phyloP scores from a whole-genome alignment of 352 stramenopile genomes.

The Porosira glacialis region DNA sequence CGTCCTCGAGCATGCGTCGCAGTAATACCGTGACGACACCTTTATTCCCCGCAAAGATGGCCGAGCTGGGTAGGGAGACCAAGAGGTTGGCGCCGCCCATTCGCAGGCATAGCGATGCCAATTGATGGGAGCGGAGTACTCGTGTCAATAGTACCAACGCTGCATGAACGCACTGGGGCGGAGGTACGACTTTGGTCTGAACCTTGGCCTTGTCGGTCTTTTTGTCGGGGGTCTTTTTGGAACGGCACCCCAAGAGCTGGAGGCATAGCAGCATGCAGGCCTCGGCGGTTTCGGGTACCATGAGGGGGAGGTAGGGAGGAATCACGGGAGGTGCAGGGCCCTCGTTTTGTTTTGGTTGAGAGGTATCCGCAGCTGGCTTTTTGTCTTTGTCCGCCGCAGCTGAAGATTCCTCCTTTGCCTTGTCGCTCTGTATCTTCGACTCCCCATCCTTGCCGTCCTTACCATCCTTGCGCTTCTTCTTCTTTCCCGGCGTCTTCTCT shows the following conservation, averaged over 20 bases:
- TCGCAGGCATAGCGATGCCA: conserved; percentile 64
- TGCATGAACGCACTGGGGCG: conserved; percentile 61
- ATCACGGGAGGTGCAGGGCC: conserved; percentile 36
- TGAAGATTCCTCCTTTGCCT: conserved; percentile 10
- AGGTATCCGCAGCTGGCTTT: conserved; percentile 17
- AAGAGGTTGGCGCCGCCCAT: conserved; percentile 74
- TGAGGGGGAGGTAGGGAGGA: conserved; percentile 64
- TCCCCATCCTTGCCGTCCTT: conserved; percentile 36
- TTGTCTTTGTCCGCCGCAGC: conserved; percentile 11
- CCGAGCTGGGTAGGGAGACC: conserved; percentile 47
- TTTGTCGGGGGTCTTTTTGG: conserved; percentile 27
- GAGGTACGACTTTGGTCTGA: conserved; percentile 33
- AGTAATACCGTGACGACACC: conserved; percentile 67
- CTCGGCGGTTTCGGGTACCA: conserved; percentile 55
- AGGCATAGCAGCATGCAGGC: conserved; percentile 67
- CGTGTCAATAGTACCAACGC: conserved; percentile 64
- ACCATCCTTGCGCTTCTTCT: conserved; percentile 32
- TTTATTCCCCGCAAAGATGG: conserved; percentile 63
- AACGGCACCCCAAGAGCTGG: conserved; percentile 51
- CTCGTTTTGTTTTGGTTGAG: conserved; percentile 1
- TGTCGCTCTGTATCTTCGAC: conserved; percentile 34
- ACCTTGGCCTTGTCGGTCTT: conserved; percentile 30
- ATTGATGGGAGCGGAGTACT: conserved; percentile 60
- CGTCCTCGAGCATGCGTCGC: conserved; percentile 71
- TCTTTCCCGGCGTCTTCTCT: conserved; percentile 34